These are phyloP conservation scores for Neofusicoccum laricinum DNA, from an alignment of 2,329 filamentous ascomycete genomes.

Conservation along the genomic window DNA sequence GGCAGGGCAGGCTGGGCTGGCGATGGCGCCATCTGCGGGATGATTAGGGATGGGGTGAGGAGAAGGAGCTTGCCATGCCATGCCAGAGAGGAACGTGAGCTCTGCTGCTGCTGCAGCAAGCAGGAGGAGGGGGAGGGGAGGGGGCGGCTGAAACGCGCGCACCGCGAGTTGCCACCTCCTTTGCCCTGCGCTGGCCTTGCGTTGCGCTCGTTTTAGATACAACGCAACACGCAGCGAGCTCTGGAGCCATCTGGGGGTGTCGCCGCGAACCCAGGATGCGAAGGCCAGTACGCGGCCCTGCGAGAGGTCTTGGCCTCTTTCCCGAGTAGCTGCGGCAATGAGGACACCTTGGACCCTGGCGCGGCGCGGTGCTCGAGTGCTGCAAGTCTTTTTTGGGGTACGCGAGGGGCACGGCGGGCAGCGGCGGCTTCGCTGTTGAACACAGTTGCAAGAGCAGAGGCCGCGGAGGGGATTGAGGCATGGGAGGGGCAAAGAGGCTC, in stretches of 20 bases:
- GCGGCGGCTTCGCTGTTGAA: neutral
- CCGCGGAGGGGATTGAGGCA: neutral
- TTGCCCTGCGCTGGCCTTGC: neutral
- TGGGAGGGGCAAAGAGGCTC: conserved; percentile 1
- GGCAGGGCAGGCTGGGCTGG: neutral
- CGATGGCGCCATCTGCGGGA: conserved; percentile 3
- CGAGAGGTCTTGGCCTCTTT: too few relatives aligned
- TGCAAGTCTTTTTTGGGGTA: too few relatives aligned
- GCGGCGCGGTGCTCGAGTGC: too few relatives aligned
- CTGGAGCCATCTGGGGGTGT: neutral
- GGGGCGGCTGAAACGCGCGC: neutral
- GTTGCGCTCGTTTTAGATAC: conserved; percentile 9
- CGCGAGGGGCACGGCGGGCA: too few relatives aligned
- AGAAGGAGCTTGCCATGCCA: neutral
- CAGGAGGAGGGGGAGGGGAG: neutral
- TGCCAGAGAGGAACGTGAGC: neutral
- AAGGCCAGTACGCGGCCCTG: neutral
- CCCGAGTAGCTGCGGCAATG: too few relatives aligned
- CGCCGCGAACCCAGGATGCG: neutral
- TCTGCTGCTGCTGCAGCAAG: too few relatives aligned
- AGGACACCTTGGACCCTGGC: too few relatives aligned
- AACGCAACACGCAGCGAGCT: neutral
- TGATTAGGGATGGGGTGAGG: neutral
- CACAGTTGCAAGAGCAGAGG: neutral
- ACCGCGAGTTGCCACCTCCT: neutral